phyloP scores from a whole-genome alignment of 2,329 filamentous ascomycete species.

The Neocucurbitaria cava region DNA sequence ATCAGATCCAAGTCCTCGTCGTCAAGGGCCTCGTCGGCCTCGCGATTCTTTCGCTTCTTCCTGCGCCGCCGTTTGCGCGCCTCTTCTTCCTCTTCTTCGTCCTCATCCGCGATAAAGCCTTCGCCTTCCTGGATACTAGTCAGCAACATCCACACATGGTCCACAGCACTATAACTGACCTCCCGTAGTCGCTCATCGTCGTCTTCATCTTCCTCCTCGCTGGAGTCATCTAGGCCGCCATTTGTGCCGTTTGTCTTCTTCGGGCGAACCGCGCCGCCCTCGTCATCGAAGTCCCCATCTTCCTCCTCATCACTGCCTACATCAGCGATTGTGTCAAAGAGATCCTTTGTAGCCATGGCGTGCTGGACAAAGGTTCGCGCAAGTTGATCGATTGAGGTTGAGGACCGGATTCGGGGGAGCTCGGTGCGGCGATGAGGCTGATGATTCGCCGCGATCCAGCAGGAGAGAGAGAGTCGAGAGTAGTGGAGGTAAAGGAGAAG shows the following conservation, averaged over 20 bases:
- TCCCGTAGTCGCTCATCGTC: constrained; percentile 45
- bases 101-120: constrained; percentile 95
- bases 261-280: constrained; percentile 27
- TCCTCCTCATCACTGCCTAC: constrained; percentile 67
- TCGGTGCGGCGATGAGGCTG: constrained; percentile 12
- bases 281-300: constrained; percentile 48
- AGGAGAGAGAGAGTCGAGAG: constrained; percentile 13
- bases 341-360: constrained; percentile 56
- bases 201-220: constrained; percentile 51
- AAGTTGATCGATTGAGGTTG: constrained; percentile 17
- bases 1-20: constrained; percentile 97
- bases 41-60: constrained; percentile 76
- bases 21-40: constrained; percentile 85
- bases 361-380: constrained; percentile 36
- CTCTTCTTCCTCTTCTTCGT: constrained; percentile 74
- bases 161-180: constrained; percentile 26
- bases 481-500: constrained; percentile 24
- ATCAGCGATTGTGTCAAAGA: constrained; percentile 86
- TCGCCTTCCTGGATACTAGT: constrained; percentile 72
- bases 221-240: constrained; percentile 46
- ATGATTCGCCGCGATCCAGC: constrained; percentile 23
- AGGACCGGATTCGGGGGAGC: constrained; percentile 15
- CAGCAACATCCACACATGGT: constrained; percentile 11
- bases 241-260: constrained; percentile 39
- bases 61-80: constrained; percentile 65